Conservation (phyloP, 148 eudicot species). For the Silene uniflora region DNA sequence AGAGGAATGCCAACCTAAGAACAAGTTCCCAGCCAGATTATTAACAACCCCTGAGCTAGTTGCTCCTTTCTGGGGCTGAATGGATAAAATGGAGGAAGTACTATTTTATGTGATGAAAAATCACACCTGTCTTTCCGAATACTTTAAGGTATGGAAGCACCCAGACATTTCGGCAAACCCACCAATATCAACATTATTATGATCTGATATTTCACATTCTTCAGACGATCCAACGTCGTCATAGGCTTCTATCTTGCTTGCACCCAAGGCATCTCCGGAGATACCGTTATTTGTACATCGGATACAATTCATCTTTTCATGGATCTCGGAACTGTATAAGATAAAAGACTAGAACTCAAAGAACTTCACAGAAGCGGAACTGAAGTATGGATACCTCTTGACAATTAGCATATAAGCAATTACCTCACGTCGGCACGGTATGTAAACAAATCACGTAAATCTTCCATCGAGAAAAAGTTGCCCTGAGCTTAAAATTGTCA, state of each 20-base stretch:
- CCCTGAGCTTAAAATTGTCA: constrained; percentile 47
- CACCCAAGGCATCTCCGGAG: constrained; percentile 24
- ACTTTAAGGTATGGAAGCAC: constrained; percentile 57
- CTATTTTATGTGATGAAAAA: not conserved
- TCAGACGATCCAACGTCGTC: constrained; percentile 26
- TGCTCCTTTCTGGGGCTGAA: not conserved
- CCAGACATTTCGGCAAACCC: constrained; percentile 92
- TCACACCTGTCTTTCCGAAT: constrained; percentile 82
- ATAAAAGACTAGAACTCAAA: not conserved
- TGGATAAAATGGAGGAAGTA: not conserved
- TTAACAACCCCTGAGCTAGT: not conserved
- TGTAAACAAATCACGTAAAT: constrained; percentile 85
- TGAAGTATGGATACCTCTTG: constrained; percentile 8
- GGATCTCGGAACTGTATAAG: constrained; percentile 78
- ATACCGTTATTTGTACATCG: constrained; percentile 51
- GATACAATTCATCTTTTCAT: constrained; percentile 83
- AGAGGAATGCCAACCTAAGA: constrained; percentile 76
- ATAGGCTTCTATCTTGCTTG: constrained; percentile 21
- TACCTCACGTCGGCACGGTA: constrained; percentile 68
- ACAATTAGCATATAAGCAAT: constrained; percentile 11
- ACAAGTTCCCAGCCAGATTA: constrained; percentile 17
- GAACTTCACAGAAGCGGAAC: constrained; percentile 4
- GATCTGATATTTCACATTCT: constrained; percentile 34
- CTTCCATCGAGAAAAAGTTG: constrained; percentile 78
- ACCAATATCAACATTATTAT: constrained; percentile 63